Evolutionary conservation across 805 yeast genomes (phyloP), one percentile per base, ranked within the genome.

Genomic region (Barnettozyma vustinii): DNA sequence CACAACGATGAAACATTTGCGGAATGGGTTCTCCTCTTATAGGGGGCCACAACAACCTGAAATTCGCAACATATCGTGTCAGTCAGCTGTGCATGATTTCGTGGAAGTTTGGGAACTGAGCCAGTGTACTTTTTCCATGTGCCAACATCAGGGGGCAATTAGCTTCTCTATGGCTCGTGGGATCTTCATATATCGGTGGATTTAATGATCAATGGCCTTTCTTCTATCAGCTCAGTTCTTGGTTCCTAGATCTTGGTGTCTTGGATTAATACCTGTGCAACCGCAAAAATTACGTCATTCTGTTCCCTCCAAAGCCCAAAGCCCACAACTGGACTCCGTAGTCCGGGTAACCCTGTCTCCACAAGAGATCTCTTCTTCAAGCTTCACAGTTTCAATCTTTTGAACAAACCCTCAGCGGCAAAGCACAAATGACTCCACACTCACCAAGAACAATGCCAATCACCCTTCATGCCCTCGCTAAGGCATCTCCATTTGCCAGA

Each of bases 401-500:
- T 23, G 25, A 30, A 30, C 16, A 12, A 13, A 15, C 16, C 16
- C 16, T 30, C 33, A 30, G n/a, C 16, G 33, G 33, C 8, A 30
- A 30, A 30, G 12, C 7, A 13, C 16, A 30, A 26, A 30, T 30
- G 33, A n/a, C 33, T 7, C 12, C 33, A 30, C 33, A 4, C 33
- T 30, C 33, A 9, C 33, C 33, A 30, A 3, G 33, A 30, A 15
- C 33, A 15, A 30, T 30, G 33, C 33, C 44, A 26, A 42, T 47
- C 4, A 54, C 54, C 1, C 39, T 56, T 9, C 39, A 45, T 13
- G n/a, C 41, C 1, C 23, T 44, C 20, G 51, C 53, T 27, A 54
- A 53, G 18, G 23, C 53, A 1, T 50, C 64, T 1, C 48, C 52
- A 1, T 46, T 56, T 37, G 42, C 54, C 9, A 40, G 46, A 3